These are phyloP conservation scores for Lentinula edodes DNA, from an alignment of 768 basidiomycete genomes.

Conservation along the genomic window DNA sequence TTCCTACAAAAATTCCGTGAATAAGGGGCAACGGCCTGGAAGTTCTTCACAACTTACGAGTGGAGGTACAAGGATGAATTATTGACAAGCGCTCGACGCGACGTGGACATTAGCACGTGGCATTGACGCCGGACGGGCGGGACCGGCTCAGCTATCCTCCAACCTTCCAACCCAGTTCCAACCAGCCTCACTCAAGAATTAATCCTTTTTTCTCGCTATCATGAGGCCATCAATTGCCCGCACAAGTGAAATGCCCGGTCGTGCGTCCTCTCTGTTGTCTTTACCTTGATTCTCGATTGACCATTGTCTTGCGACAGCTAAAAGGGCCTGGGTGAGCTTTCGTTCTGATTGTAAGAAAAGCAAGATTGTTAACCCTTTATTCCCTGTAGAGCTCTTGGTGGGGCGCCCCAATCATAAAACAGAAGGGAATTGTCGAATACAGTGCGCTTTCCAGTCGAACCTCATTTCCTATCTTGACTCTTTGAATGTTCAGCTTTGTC, in stretches of 20 bases:
- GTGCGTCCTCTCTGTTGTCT: constrained; percentile 39
- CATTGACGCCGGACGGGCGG: neutral
- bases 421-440: constrained; percentile 77
- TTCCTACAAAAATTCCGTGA: constrained; percentile 21
- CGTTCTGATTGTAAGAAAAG: neutral
- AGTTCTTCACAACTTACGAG: neutral
- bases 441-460: constrained; percentile 44
- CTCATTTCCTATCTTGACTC: neutral
- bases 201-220: constrained; percentile 16
- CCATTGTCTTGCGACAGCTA: constrained; percentile 39
- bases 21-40: neutral
- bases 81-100: neutral
- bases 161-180: too few relatives aligned
- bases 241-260: constrained; percentile 76
- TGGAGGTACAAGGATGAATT: neutral
- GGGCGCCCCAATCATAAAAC: constrained; percentile 70
- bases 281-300: constrained; percentile 2
- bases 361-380: neutral
- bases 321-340: constrained; percentile 66
- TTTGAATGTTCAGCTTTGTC: constrained; percentile 54
- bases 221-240: constrained; percentile 64
- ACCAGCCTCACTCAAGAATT: neutral
- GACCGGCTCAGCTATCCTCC: neutral
- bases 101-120: neutral
- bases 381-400: constrained; percentile 76